Conservation (phyloP, 2,329 filamentous ascomycete species). For the Colletotrichum limetticola region DNA sequence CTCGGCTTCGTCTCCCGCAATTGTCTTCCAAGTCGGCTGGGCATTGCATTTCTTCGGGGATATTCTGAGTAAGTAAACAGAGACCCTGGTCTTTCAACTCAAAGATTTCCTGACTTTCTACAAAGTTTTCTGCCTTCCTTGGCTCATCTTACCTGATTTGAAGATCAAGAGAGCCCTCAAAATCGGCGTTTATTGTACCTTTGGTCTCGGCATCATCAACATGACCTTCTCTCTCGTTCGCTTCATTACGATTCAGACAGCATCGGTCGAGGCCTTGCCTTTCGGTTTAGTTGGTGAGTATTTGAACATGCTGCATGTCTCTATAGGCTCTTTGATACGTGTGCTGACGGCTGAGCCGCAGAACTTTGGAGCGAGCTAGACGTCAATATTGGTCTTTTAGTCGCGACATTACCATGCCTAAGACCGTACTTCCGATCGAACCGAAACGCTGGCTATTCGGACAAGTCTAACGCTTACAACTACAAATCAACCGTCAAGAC, state of each 20-base stretch:
- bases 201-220: constrained; percentile 30
- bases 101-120: neutral
- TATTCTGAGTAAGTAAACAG: neutral
- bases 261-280: constrained; percentile 12
- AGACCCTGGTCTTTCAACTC: too few relatives aligned
- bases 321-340: neutral
- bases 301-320: too few relatives aligned
- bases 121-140: constrained; percentile 18
- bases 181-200: constrained; percentile 28
- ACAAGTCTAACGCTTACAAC: constrained; percentile 22
- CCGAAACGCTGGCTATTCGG: constrained; percentile 10
- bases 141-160: constrained; percentile 24
- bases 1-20: constrained; percentile 17
- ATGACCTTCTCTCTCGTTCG: constrained; percentile 27
- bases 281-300: constrained; percentile 26
- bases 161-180: constrained; percentile 24
- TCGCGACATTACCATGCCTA: constrained; percentile 24
- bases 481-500: constrained; percentile 25
- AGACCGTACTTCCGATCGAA: constrained; percentile 31
- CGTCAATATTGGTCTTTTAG: constrained; percentile 24
- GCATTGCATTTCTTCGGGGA: constrained; percentile 30
- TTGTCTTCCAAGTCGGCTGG: constrained; percentile 29
- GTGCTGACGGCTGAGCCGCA: neutral
- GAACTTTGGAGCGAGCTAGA: constrained; percentile 30
- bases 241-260: constrained; percentile 31